Base-by-base conservation (phyloP, 768 basidiomycete species). In the Lactarius sp. region DNA sequence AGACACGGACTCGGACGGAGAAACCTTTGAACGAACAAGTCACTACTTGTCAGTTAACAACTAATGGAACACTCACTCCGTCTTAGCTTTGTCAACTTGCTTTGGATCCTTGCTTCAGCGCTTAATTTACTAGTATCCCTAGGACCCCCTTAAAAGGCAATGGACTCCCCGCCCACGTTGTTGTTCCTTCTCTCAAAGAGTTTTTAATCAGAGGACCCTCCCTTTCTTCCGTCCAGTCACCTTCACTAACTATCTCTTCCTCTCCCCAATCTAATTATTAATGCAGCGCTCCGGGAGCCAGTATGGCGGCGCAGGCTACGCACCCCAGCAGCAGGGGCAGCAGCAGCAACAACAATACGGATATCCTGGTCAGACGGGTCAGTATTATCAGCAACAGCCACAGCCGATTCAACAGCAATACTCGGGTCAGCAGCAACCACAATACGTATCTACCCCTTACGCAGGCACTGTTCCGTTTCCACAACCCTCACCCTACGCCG, bases 391-490 rank as follows among this genome's bases (percentile, higher is more conserved):
- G 56, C 62, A 67, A 27, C 65, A 55, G 56, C 66, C 66, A 44
- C 66, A 58, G 50, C 65, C 50, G 61, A 66, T 63, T 16, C 62
- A 67, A 52, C 66, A 65, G 3, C 66, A 67, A 60, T 64, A 67
- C 47, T 64, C 55, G 52, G 62, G 66, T 31, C 68, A 63, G 41
- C 65, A 66, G 55, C 62, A 59, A 36, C 27, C 27, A 27, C 61
- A 56, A 65, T 62, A 68, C 44, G 49, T 31, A 54, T 60, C 61
- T 3, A 65, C 64, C 20, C 54, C 60, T 50, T 58, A 56, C 27
- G 27, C 33, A 14, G 57, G 18, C 10, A 31, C 27, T 8, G 50
- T 65, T 4, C 65, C 65, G 1, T 66, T 66, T 41, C 65, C 65
- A 0, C 63, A 60, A 18, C 63, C 64, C 14, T 66, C 65, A 6